phyloP scores from a whole-genome alignment of 345 rosid species.

The Populus tremula region DNA sequence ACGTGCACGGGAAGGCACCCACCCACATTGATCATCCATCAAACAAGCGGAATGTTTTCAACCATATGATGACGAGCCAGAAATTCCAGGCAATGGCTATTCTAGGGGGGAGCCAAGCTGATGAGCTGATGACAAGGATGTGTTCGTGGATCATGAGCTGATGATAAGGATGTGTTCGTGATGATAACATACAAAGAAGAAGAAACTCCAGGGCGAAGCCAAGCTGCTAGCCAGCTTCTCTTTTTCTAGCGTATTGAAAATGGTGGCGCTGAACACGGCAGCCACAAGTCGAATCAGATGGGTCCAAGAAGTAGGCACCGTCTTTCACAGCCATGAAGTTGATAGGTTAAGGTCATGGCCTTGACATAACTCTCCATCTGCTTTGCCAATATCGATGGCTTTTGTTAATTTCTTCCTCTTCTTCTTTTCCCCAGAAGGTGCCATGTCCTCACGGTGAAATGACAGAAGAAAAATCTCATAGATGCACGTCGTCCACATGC shows the following conservation, averaged over 20 bases:
- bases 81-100: no score
- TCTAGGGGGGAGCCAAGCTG: no score
- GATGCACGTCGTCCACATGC: neutral
- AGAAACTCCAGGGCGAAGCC: no score
- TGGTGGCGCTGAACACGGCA: constrained; percentile 38
- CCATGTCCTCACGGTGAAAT: neutral
- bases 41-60: neutral
- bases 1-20: neutral
- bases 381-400: neutral
- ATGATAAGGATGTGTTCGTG: no score
- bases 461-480: neutral
- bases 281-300: constrained; percentile 14
- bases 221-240: neutral
- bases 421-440: neutral
- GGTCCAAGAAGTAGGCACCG: constrained; percentile 56
- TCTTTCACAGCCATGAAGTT: constrained; percentile 30
- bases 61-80: neutral
- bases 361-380: neutral
- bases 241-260: constrained; percentile 25
- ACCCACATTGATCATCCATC: neutral
- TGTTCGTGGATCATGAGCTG: no score
- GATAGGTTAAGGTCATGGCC: neutral
- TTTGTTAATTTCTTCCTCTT: neutral
- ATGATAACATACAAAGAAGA: no score
- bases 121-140: no score